Conservation (phyloP, 2,329 filamentous ascomycete species). For the Ramichloridium luteum region DNA sequence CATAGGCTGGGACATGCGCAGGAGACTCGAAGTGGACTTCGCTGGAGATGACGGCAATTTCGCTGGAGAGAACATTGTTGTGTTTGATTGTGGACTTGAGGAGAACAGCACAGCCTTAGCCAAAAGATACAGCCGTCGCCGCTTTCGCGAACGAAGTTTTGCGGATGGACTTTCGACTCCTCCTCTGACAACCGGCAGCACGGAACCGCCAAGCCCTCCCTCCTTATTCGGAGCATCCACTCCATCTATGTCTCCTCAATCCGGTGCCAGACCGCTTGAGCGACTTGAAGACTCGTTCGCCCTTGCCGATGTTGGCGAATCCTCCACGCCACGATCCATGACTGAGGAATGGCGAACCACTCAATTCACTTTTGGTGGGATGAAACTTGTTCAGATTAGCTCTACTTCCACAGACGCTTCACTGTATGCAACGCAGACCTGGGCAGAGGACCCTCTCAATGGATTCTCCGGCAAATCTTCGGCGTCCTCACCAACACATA, state of each 20-base stretch:
- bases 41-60: slow-evolving; percentile 64
- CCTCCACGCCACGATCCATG: slow-evolving; percentile 19
- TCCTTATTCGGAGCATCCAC: slow-evolving; percentile 41
- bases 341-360: slow-evolving; percentile 57
- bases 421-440: slow-evolving; percentile 55
- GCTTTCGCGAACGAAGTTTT: slow-evolving; percentile 22
- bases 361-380: slow-evolving; percentile 47
- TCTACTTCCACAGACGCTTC: slow-evolving; percentile 63
- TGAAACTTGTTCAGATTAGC: slow-evolving; percentile 51
- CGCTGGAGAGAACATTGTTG: slow-evolving; percentile 63
- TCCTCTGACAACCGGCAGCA: slow-evolving; percentile 16
- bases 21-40: slow-evolving; percentile 79
- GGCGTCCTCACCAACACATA: slow-evolving; percentile 42
- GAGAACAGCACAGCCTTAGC: slow-evolving; percentile 43
- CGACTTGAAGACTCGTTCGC: slow-evolving; percentile 15
- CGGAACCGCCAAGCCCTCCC: slow-evolving; percentile 16
- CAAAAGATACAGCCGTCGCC: slow-evolving; percentile 47
- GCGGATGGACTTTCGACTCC: slow-evolving; percentile 14
- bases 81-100: slow-evolving; percentile 60
- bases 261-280: slow-evolving; percentile 12
- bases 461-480: slow-evolving; percentile 43
- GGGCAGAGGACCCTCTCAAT: slow-evolving; percentile 66
- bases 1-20: slow-evolving; percentile 83
- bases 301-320: slow-evolving; percentile 17
- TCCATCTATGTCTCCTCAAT: slow-evolving; percentile 12